These are phyloP conservation scores for Pleurotus platypus DNA, from an alignment of 768 basidiomycete species.

Conservation along the genomic window DNA sequence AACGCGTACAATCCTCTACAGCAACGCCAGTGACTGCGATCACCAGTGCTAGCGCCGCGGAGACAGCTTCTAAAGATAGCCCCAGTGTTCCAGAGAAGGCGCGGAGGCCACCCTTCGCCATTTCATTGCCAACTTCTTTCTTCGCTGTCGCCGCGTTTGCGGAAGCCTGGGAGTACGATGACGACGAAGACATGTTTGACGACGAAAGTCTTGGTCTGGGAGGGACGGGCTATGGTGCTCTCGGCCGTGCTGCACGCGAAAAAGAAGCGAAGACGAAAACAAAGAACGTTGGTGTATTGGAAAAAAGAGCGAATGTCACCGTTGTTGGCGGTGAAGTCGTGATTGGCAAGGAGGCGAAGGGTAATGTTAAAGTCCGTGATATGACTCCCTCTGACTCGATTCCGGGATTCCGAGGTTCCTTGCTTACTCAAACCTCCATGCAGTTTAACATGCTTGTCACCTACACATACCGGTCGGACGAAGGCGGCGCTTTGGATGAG, in stretches of 20 bases:
- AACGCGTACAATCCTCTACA: slow-evolving; percentile 55
- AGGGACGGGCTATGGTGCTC: slow-evolving; percentile 14
- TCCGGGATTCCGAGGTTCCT: background rate
- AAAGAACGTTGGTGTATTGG: slow-evolving; percentile 77
- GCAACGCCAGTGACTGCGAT: slow-evolving; percentile 23
- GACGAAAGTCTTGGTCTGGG: slow-evolving; percentile 57
- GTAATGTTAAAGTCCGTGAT: slow-evolving; percentile 71
- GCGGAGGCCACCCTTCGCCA: slow-evolving; percentile 70
- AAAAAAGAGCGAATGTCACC: slow-evolving; percentile 87
- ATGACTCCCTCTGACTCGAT: background rate
- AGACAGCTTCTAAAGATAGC: background rate
- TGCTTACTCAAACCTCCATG: slow-evolving; percentile 2
- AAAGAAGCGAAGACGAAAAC: slow-evolving; percentile 44
- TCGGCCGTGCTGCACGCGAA: slow-evolving; percentile 33
- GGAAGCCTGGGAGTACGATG: slow-evolving; percentile 98
- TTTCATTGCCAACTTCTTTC: slow-evolving; percentile 71
- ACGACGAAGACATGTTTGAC: slow-evolving; percentile 87
- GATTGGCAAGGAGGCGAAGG: slow-evolving; percentile 74
- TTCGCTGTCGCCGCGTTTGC: slow-evolving; percentile 89
- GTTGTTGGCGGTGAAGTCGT: slow-evolving; percentile 87
- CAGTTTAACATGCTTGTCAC: slow-evolving; percentile 95
- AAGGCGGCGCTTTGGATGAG: slow-evolving; percentile 64
- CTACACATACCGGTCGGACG: slow-evolving; percentile 93
- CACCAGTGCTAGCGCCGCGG: slow-evolving; percentile 19
- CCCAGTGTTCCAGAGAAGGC: slow-evolving; percentile 44